These are phyloP conservation scores for Erodium maritimum DNA, from an alignment of 345 rosid genomes.

Conservation along the genomic window DNA sequence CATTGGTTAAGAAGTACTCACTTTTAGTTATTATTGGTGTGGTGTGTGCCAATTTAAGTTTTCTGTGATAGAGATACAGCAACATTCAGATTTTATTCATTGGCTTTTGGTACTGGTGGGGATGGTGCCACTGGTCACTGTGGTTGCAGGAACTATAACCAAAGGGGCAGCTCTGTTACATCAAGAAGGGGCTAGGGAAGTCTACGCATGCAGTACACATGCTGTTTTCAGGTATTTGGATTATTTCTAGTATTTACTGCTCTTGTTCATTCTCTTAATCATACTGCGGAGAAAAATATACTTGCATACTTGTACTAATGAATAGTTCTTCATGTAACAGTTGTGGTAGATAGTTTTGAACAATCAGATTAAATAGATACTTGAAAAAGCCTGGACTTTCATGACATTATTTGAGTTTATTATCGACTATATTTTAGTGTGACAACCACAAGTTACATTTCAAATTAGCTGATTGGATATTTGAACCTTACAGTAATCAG, in stretches of 20 bases:
- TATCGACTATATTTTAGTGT: too few relatives aligned
- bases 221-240: conserved; percentile 78
- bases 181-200: conserved; percentile 98
- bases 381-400: background rate
- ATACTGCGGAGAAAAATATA: background rate
- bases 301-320: background rate
- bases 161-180: conserved; percentile 96
- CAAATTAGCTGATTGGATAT: too few relatives aligned
- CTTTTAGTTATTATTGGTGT: too few relatives aligned
- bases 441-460: too few relatives aligned
- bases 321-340: background rate
- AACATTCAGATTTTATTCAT: too few relatives aligned
- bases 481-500: background rate
- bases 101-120: too few relatives aligned
- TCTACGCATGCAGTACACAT: conserved; percentile 88
- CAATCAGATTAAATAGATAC: background rate
- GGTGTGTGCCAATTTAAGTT: too few relatives aligned
- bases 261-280: background rate
- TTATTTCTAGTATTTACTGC: background rate
- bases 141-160: conserved; percentile 60
- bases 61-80: too few relatives aligned
- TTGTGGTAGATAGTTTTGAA: background rate
- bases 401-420: background rate
- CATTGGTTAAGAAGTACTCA: too few relatives aligned
- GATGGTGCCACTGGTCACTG: background rate